phyloP scores from a whole-genome alignment of 176 grass and related monocot species.

The Eleusine indica region DNA sequence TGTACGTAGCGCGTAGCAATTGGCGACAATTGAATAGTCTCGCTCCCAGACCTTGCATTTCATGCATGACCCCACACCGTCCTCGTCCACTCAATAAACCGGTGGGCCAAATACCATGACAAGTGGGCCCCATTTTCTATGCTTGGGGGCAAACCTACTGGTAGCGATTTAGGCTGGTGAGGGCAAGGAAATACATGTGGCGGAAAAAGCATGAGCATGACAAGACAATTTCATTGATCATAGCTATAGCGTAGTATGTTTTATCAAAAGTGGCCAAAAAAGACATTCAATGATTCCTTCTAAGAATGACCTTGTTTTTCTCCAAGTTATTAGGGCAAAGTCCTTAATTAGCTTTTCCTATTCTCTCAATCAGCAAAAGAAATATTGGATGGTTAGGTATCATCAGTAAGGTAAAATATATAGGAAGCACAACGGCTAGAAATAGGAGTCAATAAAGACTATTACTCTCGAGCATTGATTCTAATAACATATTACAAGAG shows the following conservation, averaged over 20 bases:
- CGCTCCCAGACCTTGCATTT: neutral
- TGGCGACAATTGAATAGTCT: conserved; percentile 32
- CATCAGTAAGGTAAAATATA: conserved; percentile 14
- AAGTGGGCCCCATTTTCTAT: neutral
- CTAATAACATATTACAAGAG: too few species aligned
- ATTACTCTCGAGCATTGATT: too few species aligned
- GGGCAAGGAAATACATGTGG: conserved; percentile 37
- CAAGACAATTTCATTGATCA: conserved; percentile 42
- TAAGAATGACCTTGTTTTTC: conserved; percentile 39
- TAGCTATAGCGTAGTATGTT: neutral
- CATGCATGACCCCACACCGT: conserved; percentile 1
- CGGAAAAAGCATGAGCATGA: conserved; percentile 46
- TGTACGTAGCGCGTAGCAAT: neutral
- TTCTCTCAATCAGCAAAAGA: conserved; percentile 42
- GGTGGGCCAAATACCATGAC: conserved; percentile 22
- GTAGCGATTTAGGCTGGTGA: neutral
- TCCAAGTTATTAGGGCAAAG: conserved; percentile 40
- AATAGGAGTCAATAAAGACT: conserved; percentile 6
- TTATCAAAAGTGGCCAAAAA: conserved; percentile 49
- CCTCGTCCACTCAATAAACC: conserved; percentile 31
- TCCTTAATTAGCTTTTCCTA: conserved; percentile 12
- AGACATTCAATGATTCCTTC: conserved; percentile 50
- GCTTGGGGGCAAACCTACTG: conserved; percentile 11
- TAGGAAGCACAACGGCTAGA: conserved; percentile 19
- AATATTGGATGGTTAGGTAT: conserved; percentile 28